phyloP scores from a whole-genome alignment of 345 rosid genomes.

The Lumnitzera racemosa region DNA sequence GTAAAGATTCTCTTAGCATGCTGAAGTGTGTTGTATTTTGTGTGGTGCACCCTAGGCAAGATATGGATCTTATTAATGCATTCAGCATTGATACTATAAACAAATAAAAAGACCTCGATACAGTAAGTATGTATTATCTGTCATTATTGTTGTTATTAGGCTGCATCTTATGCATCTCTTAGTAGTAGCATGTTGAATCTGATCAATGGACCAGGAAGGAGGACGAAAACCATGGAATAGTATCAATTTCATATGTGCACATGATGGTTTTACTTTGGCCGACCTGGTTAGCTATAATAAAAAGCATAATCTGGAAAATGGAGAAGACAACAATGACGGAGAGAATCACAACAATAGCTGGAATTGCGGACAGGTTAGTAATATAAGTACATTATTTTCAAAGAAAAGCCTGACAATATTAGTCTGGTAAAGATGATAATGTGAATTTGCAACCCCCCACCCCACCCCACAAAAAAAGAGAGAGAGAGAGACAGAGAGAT shows the following conservation, averaged over 20 bases:
- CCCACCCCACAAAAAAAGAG: no score
- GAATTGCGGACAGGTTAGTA: constrained; percentile 89
- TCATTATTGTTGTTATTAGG: no score
- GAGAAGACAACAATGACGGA: constrained; percentile 93
- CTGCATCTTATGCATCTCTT: not conserved
- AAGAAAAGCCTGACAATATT: not conserved
- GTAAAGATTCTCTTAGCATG: not conserved
- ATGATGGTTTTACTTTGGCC: constrained; percentile 88
- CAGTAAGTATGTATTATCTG: no score
- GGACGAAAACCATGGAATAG: constrained; percentile 97
- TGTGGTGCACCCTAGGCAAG: no score
- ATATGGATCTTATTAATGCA: no score
- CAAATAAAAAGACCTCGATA: no score
- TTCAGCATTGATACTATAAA: no score
- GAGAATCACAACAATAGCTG: constrained; percentile 90
- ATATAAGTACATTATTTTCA: not conserved
- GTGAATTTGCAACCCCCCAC: no score
- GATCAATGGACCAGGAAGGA: constrained; percentile 53
- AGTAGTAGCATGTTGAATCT: constrained; percentile 4
- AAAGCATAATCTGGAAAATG: constrained; percentile 88
- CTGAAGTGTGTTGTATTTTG: not conserved
- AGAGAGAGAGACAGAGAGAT: no score
- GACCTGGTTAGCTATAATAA: constrained; percentile 83
- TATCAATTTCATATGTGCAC: constrained; percentile 88
- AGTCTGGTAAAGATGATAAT: not conserved